phyloP scores from a whole-genome alignment of 2,329 filamentous ascomycete genomes.

The Teratosphaeria destructans region DNA sequence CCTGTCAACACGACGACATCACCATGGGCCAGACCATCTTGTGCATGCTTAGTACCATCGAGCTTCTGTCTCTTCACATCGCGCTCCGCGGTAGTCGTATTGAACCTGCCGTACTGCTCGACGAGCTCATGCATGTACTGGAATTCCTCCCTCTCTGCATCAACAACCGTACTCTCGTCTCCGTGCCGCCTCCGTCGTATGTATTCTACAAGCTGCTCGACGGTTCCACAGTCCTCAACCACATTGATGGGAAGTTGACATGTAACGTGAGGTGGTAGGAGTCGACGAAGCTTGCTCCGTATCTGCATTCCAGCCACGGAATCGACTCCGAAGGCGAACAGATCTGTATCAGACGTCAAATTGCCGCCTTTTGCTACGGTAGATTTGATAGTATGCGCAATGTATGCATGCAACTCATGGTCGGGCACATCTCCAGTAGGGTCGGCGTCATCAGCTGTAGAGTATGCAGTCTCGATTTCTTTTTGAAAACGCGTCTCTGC shows the following conservation, averaged over 20 bases:
- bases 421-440: constrained; percentile 18
- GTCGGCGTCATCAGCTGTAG: constrained; percentile 2
- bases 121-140: constrained; percentile 38
- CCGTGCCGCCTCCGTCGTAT: constrained; percentile 32
- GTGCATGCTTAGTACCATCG: constrained; percentile 1
- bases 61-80: neutral
- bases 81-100: neutral
- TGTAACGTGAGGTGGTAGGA: constrained; percentile 25
- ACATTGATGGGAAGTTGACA: constrained; percentile 44
- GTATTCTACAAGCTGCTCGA: constrained; percentile 32
- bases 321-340: constrained; percentile 51
- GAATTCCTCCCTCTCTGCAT: constrained; percentile 27
- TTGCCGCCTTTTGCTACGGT: constrained; percentile 5
- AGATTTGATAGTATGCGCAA: constrained; percentile 22
- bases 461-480: constrained; percentile 40
- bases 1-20: constrained; percentile 36
- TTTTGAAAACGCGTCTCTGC: constrained; percentile 41
- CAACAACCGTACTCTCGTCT: constrained; percentile 11
- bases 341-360: constrained; percentile 34
- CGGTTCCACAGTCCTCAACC: constrained; percentile 49
- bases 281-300: constrained; percentile 26
- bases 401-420: constrained; percentile 19
- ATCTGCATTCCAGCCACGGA: constrained; percentile 49
- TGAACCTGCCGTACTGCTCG: constrained; percentile 37
- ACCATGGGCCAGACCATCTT: neutral